phyloP scores from a whole-genome alignment of 192 early-diverging fungal species.

The Backusella liffmaniae region DNA sequence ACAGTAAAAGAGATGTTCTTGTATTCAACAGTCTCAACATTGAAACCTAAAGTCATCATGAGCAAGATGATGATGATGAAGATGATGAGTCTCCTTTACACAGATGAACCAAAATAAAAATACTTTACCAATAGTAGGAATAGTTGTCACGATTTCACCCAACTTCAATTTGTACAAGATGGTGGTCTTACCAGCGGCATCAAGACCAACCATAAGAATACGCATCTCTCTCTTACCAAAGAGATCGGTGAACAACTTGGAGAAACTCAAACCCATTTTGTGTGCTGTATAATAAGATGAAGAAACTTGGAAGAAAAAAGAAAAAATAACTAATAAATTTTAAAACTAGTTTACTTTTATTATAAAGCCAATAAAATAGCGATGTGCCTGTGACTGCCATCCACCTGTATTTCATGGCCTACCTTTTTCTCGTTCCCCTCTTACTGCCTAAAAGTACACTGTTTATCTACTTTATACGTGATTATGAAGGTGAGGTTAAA shows the following conservation, averaged over 20 bases:
- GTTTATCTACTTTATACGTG: no score
- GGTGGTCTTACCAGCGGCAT: slow-evolving; percentile 97
- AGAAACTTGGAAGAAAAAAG: not conserved
- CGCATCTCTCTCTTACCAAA: slow-evolving; percentile 95
- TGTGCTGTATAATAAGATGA: not conserved
- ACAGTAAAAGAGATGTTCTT: slow-evolving; percentile 98
- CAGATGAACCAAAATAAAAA: not conserved
- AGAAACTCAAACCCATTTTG: slow-evolving; percentile 81
- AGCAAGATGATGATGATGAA: not conserved
- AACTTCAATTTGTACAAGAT: slow-evolving; percentile 98
- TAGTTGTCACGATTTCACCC: slow-evolving; percentile 97
- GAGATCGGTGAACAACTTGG: slow-evolving; percentile 69
- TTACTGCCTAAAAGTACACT: no score
- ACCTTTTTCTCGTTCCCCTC: no score
- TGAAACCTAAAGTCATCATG: slow-evolving; percentile 67
- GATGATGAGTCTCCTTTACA: slow-evolving; percentile 6
- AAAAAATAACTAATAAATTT: not conserved
- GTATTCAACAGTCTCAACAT: slow-evolving; percentile 97
- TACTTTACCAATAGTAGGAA: slow-evolving; percentile 91
- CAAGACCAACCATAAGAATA: slow-evolving; percentile 92
- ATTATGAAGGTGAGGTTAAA: no score
- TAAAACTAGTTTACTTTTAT: not conserved
- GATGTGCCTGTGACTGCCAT: not conserved
- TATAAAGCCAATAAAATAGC: not conserved
- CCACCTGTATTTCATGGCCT: not conserved